Evolutionary conservation across 2,329 filamentous ascomycete species (phyloP).

Genomic region (Bipolaris bicolor): DNA sequence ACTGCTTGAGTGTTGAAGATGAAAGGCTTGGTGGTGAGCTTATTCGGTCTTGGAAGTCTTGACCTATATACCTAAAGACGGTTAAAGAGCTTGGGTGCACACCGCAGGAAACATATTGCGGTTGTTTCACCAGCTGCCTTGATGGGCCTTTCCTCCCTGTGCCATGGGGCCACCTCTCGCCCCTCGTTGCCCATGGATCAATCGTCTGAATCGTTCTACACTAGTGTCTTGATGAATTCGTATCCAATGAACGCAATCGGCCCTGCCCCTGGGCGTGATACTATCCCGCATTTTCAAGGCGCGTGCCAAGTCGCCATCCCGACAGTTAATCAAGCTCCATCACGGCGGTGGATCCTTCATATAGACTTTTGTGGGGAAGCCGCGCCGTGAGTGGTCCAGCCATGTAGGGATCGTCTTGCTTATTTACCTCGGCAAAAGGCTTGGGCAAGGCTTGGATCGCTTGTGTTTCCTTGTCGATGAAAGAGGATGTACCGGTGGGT

Average conservation of each 20-base stretch:
- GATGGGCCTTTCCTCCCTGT: background rate
- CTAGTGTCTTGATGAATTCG: background rate
- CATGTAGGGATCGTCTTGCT: conserved; percentile 9
- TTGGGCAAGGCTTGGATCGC: conserved; percentile 13
- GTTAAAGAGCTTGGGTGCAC: conserved; percentile 7
- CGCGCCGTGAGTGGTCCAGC: background rate
- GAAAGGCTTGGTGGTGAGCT: conserved; percentile 6
- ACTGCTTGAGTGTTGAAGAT: conserved; percentile 1
- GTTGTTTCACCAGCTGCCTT: conserved; percentile 6
- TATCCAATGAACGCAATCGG: background rate
- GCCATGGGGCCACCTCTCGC: background rate
- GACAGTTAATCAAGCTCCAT: conserved; percentile 10
- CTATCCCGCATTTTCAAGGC: background rate
- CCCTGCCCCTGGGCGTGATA: background rate
- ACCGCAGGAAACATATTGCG: conserved; percentile 11
- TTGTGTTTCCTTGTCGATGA: background rate
- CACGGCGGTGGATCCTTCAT: conserved; percentile 2
- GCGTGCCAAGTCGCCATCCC: conserved; percentile 5
- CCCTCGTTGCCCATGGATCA: background rate
- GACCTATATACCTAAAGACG: conserved; percentile 11
- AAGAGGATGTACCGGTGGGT: background rate
- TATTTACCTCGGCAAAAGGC: conserved; percentile 17
- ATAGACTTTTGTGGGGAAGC: conserved; percentile 13
- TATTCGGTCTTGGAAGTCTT: conserved; percentile 3
- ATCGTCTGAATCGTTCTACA: background rate